Conservation (phyloP, 1,139 yeast species). For the Zygosaccharomyces sapae region DNA sequence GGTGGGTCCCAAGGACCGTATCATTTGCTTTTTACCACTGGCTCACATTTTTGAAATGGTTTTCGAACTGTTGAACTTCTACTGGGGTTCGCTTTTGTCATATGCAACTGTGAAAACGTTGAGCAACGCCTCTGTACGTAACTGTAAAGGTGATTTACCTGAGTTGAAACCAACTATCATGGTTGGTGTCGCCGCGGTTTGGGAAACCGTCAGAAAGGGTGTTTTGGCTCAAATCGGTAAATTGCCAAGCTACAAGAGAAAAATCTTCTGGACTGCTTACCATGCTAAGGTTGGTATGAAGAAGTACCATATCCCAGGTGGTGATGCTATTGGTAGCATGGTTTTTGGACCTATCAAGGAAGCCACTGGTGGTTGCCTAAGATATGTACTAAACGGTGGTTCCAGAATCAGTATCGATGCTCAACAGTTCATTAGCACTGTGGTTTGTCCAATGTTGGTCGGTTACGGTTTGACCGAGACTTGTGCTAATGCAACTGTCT, state of each 20-base stretch:
- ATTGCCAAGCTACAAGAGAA: constrained; percentile 65
- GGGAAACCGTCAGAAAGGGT: constrained; percentile 96
- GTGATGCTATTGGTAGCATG: constrained; percentile 56
- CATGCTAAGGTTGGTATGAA: constrained; percentile 61
- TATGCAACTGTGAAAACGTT: constrained; percentile 92
- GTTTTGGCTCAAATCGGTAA: constrained; percentile 69
- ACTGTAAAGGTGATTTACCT: constrained; percentile 83
- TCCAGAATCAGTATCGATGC: constrained; percentile 84
- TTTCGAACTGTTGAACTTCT: constrained; percentile 71
- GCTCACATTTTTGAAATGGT: constrained; percentile 95
- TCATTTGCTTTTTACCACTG: constrained; percentile 86
- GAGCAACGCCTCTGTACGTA: constrained; percentile 73
- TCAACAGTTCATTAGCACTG: constrained; percentile 72
- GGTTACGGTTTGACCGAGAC: constrained; percentile 98
- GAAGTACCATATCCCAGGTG: constrained; percentile 68
- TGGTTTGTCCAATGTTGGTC: constrained; percentile 82
- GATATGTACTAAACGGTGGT: constrained; percentile 82
- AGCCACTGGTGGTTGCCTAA: constrained; percentile 91
- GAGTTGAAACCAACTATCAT: constrained; percentile 87
- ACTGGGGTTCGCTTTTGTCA: constrained; percentile 90
- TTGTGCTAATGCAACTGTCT: constrained; percentile 77
- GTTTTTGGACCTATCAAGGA: constrained; percentile 85
- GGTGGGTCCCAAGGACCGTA: constrained; percentile 56
- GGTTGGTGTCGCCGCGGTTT: constrained; percentile 99
- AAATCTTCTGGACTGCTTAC: constrained; percentile 85